Evolutionary conservation across 1,284 basidiomycete genomes (phyloP).

Genomic region (Trichosporon sp.): DNA sequence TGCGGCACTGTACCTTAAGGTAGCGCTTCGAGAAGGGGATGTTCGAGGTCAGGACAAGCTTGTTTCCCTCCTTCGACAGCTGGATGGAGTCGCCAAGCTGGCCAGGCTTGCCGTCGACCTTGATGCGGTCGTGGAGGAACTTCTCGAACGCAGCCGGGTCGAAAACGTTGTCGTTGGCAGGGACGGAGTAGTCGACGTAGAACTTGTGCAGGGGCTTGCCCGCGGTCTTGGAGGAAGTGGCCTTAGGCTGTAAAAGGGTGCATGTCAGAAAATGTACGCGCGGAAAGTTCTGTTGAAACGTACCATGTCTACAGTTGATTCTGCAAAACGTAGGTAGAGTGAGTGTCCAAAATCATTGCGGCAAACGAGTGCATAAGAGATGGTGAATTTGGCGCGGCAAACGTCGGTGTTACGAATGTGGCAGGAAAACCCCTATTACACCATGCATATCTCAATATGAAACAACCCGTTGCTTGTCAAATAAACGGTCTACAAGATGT

Average conservation of each 20-base stretch:
- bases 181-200: constrained; percentile 91
- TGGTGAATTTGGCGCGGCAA: no score
- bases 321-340: constrained; percentile 32
- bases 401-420: no score
- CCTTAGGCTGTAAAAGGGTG: constrained; percentile 47
- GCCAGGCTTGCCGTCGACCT: constrained; percentile 70
- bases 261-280: not conserved
- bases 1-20: constrained; percentile 44
- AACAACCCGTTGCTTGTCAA: no score
- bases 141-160: constrained; percentile 89
- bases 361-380: no score
- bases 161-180: constrained; percentile 85
- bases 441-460: no score
- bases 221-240: constrained; percentile 56
- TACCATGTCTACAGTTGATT: constrained; percentile 37
- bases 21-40: constrained; percentile 90
- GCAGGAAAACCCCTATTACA: no score
- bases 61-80: constrained; percentile 77
- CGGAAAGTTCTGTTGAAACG: constrained; percentile 21
- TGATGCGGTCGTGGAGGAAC: constrained; percentile 91
- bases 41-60: constrained; percentile 76
- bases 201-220: constrained; percentile 82
- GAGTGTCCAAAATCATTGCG: no score
- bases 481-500: not conserved
- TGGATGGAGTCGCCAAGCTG: constrained; percentile 84